phyloP scores from a whole-genome alignment of 1,284 basidiomycete genomes.

The Irpex sp. region DNA sequence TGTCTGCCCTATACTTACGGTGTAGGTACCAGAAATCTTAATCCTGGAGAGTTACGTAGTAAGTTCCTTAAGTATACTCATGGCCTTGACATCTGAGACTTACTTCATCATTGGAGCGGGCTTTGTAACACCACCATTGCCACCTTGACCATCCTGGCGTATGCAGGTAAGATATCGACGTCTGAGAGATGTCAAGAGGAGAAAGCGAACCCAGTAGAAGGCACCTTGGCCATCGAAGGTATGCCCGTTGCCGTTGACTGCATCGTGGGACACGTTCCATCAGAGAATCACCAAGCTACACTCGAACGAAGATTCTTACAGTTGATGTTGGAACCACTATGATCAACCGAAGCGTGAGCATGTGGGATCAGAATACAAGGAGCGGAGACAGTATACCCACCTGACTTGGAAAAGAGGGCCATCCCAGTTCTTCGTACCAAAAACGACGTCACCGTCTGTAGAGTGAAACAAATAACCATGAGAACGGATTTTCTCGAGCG shows the following conservation, averaged over 20 bases:
- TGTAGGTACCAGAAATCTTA: slow-evolving; percentile 48
- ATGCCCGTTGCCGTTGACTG: slow-evolving; percentile 38
- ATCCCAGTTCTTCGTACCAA: slow-evolving; percentile 30
- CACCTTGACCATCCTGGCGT: slow-evolving; percentile 34
- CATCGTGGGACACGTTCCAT: neutral
- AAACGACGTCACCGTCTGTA: slow-evolving; percentile 28
- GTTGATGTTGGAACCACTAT: slow-evolving; percentile 24
- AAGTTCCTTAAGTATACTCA: neutral
- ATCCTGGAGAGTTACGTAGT: slow-evolving; percentile 32
- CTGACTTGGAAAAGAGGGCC: slow-evolving; percentile 30
- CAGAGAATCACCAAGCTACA: neutral
- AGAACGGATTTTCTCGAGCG: neutral
- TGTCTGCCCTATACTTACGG: slow-evolving; percentile 24
- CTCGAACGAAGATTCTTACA: slow-evolving; percentile 19
- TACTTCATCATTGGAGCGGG: slow-evolving; percentile 36
- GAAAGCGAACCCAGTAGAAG: slow-evolving; percentile 32
- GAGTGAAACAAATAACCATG: neutral
- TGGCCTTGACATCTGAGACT: neutral
- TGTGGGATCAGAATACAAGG: slow-evolving; percentile 16
- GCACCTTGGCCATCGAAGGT: slow-evolving; percentile 37
- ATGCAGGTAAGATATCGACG: neutral
- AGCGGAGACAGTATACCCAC: neutral
- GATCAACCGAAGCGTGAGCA: neutral
- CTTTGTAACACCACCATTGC: slow-evolving; percentile 34
- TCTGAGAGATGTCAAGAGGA: neutral